phyloP scores from a whole-genome alignment of 2,329 filamentous ascomycete genomes.

The Ambrosiella beaveri region DNA sequence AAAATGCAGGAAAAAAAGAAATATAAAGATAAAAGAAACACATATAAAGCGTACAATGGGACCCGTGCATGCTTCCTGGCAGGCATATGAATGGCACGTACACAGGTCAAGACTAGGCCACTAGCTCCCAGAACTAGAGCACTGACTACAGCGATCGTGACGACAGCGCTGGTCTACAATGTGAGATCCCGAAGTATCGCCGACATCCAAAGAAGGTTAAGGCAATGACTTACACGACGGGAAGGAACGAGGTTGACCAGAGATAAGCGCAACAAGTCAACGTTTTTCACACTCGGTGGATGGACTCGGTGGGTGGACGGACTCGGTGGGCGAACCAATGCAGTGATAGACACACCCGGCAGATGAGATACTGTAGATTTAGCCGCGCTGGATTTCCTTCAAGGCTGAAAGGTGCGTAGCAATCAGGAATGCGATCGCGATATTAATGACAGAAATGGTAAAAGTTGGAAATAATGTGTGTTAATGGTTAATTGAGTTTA shows the following conservation, averaged over 20 bases:
- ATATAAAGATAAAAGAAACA: background rate
- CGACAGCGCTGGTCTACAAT: too few relatives aligned
- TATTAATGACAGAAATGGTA: background rate
- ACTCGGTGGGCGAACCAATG: background rate
- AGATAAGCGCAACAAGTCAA: background rate
- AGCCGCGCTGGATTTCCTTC: background rate
- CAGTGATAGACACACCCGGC: background rate
- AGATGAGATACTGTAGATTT: background rate
- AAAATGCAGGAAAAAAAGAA: background rate
- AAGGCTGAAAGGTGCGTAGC: background rate
- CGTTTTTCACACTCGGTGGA: background rate
- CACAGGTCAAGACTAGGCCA: background rate
- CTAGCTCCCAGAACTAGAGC: background rate
- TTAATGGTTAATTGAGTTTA: background rate
- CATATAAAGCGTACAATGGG: too few relatives aligned
- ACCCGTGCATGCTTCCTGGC: background rate
- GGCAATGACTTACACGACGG: slow-evolving; percentile 13
- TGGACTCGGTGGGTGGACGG: background rate
- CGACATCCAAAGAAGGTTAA: background rate
- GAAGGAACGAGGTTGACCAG: slow-evolving; percentile 11
- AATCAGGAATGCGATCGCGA: background rate
- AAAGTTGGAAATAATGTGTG: background rate
- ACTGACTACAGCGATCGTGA: background rate
- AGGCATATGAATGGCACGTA: background rate
- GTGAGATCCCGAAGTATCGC: background rate